Base-by-base conservation (phyloP, 495 filamentous ascomycete species). In the Margaritispora aquatica region DNA sequence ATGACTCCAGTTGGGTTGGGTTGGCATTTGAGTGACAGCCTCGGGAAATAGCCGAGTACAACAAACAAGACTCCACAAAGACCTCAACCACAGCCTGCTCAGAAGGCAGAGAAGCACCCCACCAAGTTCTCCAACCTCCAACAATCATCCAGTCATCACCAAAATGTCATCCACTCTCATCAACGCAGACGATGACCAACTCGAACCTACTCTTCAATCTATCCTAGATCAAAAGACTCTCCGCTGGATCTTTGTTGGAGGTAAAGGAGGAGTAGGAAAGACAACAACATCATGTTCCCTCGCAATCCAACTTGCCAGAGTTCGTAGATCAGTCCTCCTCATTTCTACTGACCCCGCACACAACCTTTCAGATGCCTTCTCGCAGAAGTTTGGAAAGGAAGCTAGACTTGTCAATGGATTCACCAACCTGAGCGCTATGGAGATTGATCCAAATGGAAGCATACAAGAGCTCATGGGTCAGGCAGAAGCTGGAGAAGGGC, bases 241-340 rank as follows among this genome's bases (percentile, higher is more conserved):
- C 51, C 91, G 94, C 62, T 99, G 95, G 95, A 96, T 99, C 72
- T 99, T 99, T 68, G 95, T 97, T 51, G 94, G 94, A 66, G 94
- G 94, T 56, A 99, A 99, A 80, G 94, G 94, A 64, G 94, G 94
- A 67, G 94, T 99, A n/a, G 94, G 94, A 68, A 99, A 99, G 79
- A 99, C 94, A 13, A 99, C 95, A 17, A 97, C 95, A 0, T 97
- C 92, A 1, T 99, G 95, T 76, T 95, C 91, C 41, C 86, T 99
- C 51, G 94, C 94, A 54, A 97, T 97, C 69, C 94, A 99, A 72
- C 87, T 99, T n/a, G 89, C 94, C 68, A 93, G 89, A 75, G 90
- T 89, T 57, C 91, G 95, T 75, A 89, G 91, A 71, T 95, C 89
- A 48, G 95, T 99, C 48, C 81, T 99, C 44, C 85, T 99, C 63